Evolutionary conservation across 129 eudicot genomes (phyloP), one percentile per base, ranked within the genome.

Genomic region (Centaurea solstitialis): DNA sequence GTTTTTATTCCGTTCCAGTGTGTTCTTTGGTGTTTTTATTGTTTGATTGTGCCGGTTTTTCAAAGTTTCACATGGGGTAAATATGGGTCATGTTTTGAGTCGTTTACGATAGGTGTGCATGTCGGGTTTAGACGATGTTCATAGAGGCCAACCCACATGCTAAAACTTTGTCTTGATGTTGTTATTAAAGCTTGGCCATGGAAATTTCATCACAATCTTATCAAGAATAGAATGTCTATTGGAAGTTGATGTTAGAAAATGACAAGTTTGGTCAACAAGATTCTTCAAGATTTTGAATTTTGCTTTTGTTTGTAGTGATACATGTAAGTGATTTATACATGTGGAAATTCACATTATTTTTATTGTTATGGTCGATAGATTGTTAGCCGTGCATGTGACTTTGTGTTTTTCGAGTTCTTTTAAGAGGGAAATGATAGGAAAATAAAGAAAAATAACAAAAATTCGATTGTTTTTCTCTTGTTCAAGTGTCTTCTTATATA

Each of bases 71-170:
- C 40, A 66, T 75, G 69, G 76, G 37, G 11, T 77, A 24, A 64
- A 68, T 50, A 11, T 7, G 40, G 72, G 68, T 13, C 50, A 5
- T 21, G 65, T 69, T 62, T 71, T 83, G 39, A 73, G 68, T 82
- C 39, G 38, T 75, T 71, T 77, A 15, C 65, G 78, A 59, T 61
- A 76, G 22, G 78, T 4, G 68, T 83, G 74, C 2, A 41, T 83
- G 86, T 83, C 86, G 86, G 86, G 82, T 62, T 43, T 62, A 77
- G 6, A 22, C 77, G 79, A 26, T 64, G 35, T 77, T 62, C 23
- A 71, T 71, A 76, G 79, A 82, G 82, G 43, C 79, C 82, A 64
- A 62, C 74, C 73, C 86, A 82, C 86, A 78, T 82, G 86, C 79
- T 21, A 77, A 61, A 71, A 38, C 72, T 45, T 83, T 83, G 86